These are phyloP conservation scores for Spongospora subterranea DNA, from an alignment of 208 protist genomes.

Conservation along the genomic window DNA sequence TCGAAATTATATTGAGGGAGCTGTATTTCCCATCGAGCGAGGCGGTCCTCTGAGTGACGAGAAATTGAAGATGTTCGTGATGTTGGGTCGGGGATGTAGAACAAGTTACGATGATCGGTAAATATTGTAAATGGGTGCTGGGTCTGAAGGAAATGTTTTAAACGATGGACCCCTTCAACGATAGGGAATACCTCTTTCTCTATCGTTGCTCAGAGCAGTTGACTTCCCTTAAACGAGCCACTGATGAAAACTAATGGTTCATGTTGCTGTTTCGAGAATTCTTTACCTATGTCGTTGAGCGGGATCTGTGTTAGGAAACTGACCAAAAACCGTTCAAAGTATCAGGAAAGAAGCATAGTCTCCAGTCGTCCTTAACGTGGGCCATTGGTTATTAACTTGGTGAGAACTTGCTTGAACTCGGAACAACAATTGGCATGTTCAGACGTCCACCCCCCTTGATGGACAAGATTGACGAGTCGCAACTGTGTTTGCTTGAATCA, in stretches of 20 bases:
- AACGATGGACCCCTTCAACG: not conserved
- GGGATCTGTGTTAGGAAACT: slow-evolving; percentile 52
- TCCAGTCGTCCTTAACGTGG: too few species aligned
- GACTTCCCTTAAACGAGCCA: not conserved
- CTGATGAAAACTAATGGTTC: not conserved
- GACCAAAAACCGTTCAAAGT: too few species aligned
- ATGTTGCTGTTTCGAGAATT: not conserved
- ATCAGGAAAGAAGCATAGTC: too few species aligned
- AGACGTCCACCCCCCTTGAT: too few species aligned
- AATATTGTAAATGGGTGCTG: not conserved
- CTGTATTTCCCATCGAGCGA: slow-evolving; percentile 3
- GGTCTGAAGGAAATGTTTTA: slow-evolving; percentile 25
- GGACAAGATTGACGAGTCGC: too few species aligned
- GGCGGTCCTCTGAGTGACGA: not conserved
- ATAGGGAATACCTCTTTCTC: slow-evolving; percentile 8
- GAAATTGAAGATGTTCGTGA: not conserved
- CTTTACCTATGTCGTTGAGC: not conserved
- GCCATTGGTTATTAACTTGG: too few species aligned
- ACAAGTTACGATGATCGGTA: slow-evolving; percentile 35
- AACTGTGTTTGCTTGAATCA: too few species aligned
- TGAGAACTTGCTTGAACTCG: too few species aligned
- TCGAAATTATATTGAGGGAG: not conserved
- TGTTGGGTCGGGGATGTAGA: not conserved
- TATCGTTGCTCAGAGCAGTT: slow-evolving; percentile 14
- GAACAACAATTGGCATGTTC: too few species aligned